These are phyloP conservation scores for Colletotrichum aenigma DNA, from an alignment of 2,329 filamentous ascomycete genomes.

Conservation along the genomic window DNA sequence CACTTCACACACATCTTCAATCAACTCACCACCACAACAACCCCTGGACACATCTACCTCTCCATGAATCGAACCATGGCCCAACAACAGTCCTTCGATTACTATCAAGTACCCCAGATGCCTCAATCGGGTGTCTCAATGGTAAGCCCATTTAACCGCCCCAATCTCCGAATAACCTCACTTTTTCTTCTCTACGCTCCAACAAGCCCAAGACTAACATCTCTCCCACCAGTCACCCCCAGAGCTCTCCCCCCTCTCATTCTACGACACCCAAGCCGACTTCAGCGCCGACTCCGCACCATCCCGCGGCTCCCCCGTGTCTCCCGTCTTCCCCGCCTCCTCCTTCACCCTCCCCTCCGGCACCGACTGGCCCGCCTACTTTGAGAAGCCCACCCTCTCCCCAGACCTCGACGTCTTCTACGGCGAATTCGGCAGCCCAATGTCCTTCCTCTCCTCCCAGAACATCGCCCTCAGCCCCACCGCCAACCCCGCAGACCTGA, in stretches of 20 bases:
- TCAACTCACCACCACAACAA: not conserved
- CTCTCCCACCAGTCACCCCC: not conserved
- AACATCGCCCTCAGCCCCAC: constrained; percentile 33
- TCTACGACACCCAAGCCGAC: constrained; percentile 28
- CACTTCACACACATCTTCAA: not conserved
- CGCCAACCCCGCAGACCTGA: constrained; percentile 38
- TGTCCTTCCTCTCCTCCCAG: constrained; percentile 28
- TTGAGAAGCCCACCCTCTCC: constrained; percentile 29
- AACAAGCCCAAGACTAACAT: constrained; percentile 6
- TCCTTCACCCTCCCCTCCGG: constrained; percentile 30
- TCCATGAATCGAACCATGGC: constrained; percentile 13
- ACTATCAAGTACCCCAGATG: constrained; percentile 17
- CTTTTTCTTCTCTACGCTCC: not conserved
- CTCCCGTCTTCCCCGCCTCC: constrained; percentile 31
- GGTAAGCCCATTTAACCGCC: not conserved
- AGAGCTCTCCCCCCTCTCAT: constrained; percentile 21
- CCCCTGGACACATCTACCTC: not conserved
- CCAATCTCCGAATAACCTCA: not conserved
- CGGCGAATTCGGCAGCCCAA: constrained; percentile 31
- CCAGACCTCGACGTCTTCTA: constrained; percentile 33
- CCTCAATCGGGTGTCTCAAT: constrained; percentile 2
- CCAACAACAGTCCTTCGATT: constrained; percentile 17
- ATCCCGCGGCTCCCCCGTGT: constrained; percentile 33
- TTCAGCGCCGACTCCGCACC: constrained; percentile 38
- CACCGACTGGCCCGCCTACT: constrained; percentile 31